Percentiles rank a stretch among this genome's conserved stretches.
These are phyloP conservation scores for Mucor circinelloides DNA, from an alignment of 371 early-diverging fungal genomes.

Conservation along the genomic window DNA sequence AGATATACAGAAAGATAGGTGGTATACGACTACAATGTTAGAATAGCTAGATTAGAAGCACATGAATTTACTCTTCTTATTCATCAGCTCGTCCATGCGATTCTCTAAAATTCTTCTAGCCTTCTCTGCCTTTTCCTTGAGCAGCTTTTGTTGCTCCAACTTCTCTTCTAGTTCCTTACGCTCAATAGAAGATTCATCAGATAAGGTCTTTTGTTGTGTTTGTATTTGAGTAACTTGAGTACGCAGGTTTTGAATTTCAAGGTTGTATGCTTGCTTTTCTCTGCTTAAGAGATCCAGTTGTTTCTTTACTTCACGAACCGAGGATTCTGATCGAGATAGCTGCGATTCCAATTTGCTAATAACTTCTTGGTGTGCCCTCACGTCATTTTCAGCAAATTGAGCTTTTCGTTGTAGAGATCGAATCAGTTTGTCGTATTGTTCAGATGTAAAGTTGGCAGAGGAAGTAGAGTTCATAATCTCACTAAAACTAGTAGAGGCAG, in stretches of 20 bases:
- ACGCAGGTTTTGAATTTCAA: slow-evolving; percentile 46
- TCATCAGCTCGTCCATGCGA: slow-evolving; percentile 54
- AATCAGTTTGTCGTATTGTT: slow-evolving; percentile 51
- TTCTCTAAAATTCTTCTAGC: slow-evolving; percentile 49
- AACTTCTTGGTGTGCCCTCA: slow-evolving; percentile 45
- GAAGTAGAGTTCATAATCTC: slow-evolving; percentile 21
- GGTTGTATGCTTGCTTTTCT: slow-evolving; percentile 42
- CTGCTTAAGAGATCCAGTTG: slow-evolving; percentile 41
- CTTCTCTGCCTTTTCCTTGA: slow-evolving; percentile 56
- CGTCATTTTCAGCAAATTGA: slow-evolving; percentile 43
- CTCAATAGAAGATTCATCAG: slow-evolving; percentile 20
- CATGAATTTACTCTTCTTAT: slow-evolving; percentile 56
- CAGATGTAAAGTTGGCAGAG: slow-evolving; percentile 31
- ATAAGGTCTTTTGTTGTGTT: slow-evolving; percentile 20
- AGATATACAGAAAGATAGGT: background rate
- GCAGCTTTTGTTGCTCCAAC: slow-evolving; percentile 33
- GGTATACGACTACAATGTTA: background rate
- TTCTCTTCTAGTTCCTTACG: slow-evolving; percentile 32
- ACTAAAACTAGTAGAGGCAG: slow-evolving; percentile 28
- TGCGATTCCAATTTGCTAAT: slow-evolving; percentile 48
- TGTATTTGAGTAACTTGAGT: slow-evolving; percentile 40
- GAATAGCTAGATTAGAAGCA: slow-evolving; percentile 41
- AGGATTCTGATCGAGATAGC: slow-evolving; percentile 40
- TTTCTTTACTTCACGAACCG: slow-evolving; percentile 42
- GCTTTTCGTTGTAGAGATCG: slow-evolving; percentile 51